Evolutionary conservation across 2,329 filamentous ascomycete species (phyloP).

Genomic region (Passalora sequoiae): DNA sequence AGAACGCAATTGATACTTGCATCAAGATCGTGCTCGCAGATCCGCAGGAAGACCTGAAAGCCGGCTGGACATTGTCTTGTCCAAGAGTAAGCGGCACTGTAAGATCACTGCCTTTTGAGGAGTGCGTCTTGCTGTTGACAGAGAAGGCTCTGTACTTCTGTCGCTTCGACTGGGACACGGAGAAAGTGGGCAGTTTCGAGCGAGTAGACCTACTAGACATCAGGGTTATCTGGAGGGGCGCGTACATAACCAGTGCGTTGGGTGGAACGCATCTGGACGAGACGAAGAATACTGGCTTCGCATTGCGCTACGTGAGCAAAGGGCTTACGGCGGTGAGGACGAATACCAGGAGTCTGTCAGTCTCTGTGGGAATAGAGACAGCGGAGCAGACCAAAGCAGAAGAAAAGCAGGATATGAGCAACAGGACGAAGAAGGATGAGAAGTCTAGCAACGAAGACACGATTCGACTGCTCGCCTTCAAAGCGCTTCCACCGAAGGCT

Average conservation of each 20-base stretch:
- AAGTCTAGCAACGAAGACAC: constrained; percentile 16
- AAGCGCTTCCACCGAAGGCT: constrained; percentile 49
- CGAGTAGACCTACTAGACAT: constrained; percentile 73
- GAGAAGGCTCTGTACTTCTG: constrained; percentile 82
- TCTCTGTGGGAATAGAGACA: constrained; percentile 45
- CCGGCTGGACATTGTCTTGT: constrained; percentile 82
- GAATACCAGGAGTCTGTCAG: constrained; percentile 74
- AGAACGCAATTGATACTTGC: constrained; percentile 84
- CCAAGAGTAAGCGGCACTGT: constrained; percentile 65
- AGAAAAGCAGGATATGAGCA: constrained; percentile 11
- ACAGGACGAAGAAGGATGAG: constrained; percentile 27
- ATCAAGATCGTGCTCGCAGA: constrained; percentile 78
- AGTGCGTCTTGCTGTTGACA: constrained; percentile 81
- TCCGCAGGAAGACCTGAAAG: constrained; percentile 75
- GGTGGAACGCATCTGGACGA: constrained; percentile 73
- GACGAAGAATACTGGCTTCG: constrained; percentile 73
- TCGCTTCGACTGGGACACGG: constrained; percentile 88
- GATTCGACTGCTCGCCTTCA: constrained; percentile 49
- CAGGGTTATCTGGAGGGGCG: constrained; percentile 67
- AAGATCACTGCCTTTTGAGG: constrained; percentile 70
- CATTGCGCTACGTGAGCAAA: constrained; percentile 66
- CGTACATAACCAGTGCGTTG: constrained; percentile 85
- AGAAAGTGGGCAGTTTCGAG: constrained; percentile 91
- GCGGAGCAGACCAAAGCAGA: constrained; percentile 21
- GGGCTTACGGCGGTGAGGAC: constrained; percentile 68